Percentiles rank a stretch among this genome's conserved stretches.
phyloP scores from a whole-genome alignment of 345 rosid genomes.

The Theobroma cacao region DNA sequence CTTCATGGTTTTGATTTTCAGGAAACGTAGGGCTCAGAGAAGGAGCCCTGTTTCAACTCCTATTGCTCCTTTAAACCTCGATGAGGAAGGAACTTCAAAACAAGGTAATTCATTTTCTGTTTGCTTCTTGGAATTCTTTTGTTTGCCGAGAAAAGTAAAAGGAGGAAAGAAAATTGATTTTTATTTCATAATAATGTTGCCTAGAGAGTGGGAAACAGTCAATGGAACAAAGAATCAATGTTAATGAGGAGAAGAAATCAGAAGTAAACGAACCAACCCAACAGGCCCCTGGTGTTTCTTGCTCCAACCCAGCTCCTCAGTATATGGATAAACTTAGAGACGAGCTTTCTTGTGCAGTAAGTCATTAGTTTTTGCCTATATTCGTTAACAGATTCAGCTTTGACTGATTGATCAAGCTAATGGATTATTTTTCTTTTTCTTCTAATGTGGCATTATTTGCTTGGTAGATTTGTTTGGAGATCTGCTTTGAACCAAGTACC shows the following conservation, averaged over 20 bases:
- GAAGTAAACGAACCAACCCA: conserved; percentile 25
- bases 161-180: background rate
- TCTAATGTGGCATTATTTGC: background rate
- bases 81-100: conserved; percentile 42
- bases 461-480: conserved; percentile 80
- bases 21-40: conserved; percentile 60
- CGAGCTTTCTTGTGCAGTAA: conserved; percentile 93
- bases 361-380: conserved; percentile 6
- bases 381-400: background rate
- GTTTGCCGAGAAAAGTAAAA: conserved; percentile 15
- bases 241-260: conserved; percentile 23
- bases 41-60: conserved; percentile 41
- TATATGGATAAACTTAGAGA: conserved; percentile 83
- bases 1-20: conserved; percentile 16
- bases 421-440: background rate
- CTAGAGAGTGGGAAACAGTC: conserved; percentile 33
- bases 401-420: background rate
- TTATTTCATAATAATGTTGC: background rate
- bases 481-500: conserved; percentile 93
- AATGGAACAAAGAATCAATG: conserved; percentile 19
- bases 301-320: conserved; percentile 37
- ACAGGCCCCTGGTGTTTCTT: conserved; percentile 23
- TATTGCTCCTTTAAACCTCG: conserved; percentile 51
- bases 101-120: conserved; percentile 27
- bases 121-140: background rate